Evolutionary conservation across 441 rosid genomes (phyloP).

Genomic region (Croton setiger): DNA sequence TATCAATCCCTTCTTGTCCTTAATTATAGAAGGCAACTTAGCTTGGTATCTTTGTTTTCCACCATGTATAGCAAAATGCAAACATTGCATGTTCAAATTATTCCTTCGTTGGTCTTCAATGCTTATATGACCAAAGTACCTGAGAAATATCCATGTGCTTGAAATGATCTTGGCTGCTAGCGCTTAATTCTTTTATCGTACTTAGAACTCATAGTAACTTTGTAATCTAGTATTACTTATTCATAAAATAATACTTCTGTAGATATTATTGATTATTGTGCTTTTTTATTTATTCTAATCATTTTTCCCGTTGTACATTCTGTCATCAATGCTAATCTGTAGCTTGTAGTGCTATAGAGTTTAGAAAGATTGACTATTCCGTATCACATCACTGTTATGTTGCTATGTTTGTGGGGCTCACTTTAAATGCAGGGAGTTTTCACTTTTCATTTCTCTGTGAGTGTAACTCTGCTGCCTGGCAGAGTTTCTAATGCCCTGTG

Average conservation of each 20-base stretch:
- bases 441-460: neutral
- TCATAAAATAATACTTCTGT: neutral
- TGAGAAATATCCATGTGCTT: neutral
- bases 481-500: neutral
- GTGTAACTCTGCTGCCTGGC: neutral
- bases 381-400: neutral
- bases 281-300: too few species aligned
- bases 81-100: neutral
- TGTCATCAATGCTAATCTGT: neutral
- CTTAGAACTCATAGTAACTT: neutral
- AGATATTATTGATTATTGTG: neutral
- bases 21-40: neutral
- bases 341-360: neutral
- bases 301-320: neutral
- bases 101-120: neutral
- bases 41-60: slow-evolving; percentile 5
- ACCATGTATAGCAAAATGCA: neutral
- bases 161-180: neutral
- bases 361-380: neutral
- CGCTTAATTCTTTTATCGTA: neutral
- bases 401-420: neutral
- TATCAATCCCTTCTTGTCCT: slow-evolving; percentile 5
- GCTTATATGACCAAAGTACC: neutral
- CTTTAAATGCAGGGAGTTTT: neutral
- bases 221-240: neutral